These are phyloP conservation scores for Wickerhamomyces mucosus DNA, from an alignment of 805 yeast genomes.

Conservation along the genomic window DNA sequence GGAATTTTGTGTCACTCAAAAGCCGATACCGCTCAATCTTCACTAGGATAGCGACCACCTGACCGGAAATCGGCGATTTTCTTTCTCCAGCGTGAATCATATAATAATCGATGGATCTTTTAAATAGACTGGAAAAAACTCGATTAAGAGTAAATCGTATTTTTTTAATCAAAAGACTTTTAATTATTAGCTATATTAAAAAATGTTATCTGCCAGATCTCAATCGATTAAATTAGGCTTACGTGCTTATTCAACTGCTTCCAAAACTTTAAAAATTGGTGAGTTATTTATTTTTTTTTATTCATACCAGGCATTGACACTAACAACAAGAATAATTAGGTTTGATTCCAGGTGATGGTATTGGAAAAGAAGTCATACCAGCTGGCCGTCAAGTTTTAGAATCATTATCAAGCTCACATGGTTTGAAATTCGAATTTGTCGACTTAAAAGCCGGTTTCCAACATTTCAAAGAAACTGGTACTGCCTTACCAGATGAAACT, in stretches of 20 bases:
- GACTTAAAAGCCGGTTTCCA: conserved; percentile 92
- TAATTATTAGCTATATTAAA: too few species aligned
- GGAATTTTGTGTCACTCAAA: too few species aligned
- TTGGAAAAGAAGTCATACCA: conserved; percentile 95
- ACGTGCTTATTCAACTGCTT: conserved; percentile 27
- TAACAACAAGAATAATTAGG: conserved; percentile 28
- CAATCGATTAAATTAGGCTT: too few species aligned
- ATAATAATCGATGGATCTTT: too few species aligned
- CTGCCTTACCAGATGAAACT: conserved; percentile 90
- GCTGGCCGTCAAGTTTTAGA: conserved; percentile 87
- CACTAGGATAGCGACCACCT: too few species aligned
- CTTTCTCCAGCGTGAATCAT: too few species aligned
- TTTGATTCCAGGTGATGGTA: conserved; percentile 97
- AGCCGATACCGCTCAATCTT: too few species aligned
- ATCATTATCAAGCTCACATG: conserved; percentile 66
- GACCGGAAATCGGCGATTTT: too few species aligned
- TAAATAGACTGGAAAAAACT: too few species aligned
- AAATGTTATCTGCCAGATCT: too few species aligned
- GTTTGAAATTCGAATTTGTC: conserved; percentile 75
- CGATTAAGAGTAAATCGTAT: too few species aligned
- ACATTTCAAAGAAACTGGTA: conserved; percentile 87
- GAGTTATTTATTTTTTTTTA: neutral
- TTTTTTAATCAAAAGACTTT: too few species aligned
- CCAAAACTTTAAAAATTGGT: conserved; percentile 43
- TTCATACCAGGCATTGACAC: neutral